phyloP scores from a whole-genome alignment of 2,329 filamentous ascomycete genomes.

The Sporothrix euskadiensis region DNA sequence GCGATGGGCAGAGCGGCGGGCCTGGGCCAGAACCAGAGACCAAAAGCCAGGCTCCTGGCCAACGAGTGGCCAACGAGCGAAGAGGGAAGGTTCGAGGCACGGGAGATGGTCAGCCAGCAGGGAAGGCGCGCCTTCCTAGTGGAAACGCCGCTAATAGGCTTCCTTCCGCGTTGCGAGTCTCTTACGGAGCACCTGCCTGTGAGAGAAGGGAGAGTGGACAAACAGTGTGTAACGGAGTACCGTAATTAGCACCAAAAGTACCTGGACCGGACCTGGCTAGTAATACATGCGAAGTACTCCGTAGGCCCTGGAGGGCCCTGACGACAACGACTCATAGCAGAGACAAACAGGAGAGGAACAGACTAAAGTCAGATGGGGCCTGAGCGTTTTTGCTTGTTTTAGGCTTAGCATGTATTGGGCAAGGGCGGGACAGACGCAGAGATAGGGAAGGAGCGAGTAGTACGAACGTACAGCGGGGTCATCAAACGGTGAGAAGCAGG shows the following conservation, averaged over 20 bases:
- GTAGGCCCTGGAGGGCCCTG: not conserved
- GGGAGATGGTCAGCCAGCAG: constrained; percentile 22
- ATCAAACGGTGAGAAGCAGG: constrained; percentile 22
- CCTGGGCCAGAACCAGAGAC: not conserved
- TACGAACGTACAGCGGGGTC: constrained; percentile 11
- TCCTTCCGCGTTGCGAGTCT: constrained; percentile 4
- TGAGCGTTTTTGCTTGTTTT: constrained; percentile 18
- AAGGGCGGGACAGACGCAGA: not conserved
- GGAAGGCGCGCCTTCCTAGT: not conserved
- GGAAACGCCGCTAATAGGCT: constrained; percentile 13
- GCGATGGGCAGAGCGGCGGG: constrained; percentile 12
- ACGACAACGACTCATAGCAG: not conserved
- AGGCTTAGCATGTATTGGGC: constrained; percentile 10
- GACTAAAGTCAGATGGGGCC: not conserved
- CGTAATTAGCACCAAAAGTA: constrained; percentile 10
- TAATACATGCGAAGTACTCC: not conserved
- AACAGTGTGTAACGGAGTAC: not conserved
- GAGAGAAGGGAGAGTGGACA: not conserved
- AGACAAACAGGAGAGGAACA: constrained; percentile 1
- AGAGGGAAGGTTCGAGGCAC: constrained; percentile 28
- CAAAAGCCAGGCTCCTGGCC: not conserved
- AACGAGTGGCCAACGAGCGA: constrained; percentile 1
- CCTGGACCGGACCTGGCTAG: not conserved
- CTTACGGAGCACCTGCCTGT: not conserved
- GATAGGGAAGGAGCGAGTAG: not conserved